Evolutionary conservation across 148 eudicot species (phyloP).

Genomic region (Salicornia ramosissima): DNA sequence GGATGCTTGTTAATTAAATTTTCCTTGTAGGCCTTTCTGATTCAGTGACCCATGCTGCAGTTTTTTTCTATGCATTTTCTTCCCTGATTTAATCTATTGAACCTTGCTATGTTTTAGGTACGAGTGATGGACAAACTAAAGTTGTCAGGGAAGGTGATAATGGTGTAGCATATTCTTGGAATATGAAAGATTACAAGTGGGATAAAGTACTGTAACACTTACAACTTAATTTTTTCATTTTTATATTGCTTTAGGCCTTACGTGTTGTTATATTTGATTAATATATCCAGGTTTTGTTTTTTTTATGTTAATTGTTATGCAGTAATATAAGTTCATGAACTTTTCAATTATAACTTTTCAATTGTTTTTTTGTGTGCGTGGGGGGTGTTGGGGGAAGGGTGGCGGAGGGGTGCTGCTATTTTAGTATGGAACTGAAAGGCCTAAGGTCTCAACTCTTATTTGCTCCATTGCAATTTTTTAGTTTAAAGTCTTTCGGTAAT

Average conservation of each 20-base stretch:
- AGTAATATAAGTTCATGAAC: background rate
- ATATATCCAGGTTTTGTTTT: background rate
- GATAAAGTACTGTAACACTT: constrained; percentile 54
- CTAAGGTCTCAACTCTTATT: background rate
- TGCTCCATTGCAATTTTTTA: too few relatives aligned
- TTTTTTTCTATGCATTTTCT: background rate
- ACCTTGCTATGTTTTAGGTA: constrained; percentile 45
- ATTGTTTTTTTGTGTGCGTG: background rate
- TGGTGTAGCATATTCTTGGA: constrained; percentile 97
- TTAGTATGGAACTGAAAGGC: background rate
- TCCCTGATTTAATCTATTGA: background rate
- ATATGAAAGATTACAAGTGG: constrained; percentile 79
- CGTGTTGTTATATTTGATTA: background rate
- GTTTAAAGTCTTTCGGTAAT: background rate
- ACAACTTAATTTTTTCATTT: background rate
- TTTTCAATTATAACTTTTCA: background rate
- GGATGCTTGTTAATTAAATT: background rate
- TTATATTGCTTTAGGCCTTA: background rate
- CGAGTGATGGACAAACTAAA: constrained; percentile 88
- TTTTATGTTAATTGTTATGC: too few relatives aligned
- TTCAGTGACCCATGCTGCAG: background rate
- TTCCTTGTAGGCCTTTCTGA: background rate
- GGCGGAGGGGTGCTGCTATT: too few relatives aligned
- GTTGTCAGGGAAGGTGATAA: constrained; percentile 95
- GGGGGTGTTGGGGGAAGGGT: background rate